phyloP scores from a whole-genome alignment of 2,329 filamentous ascomycete species.

The Fusarium pseudograminearum region DNA sequence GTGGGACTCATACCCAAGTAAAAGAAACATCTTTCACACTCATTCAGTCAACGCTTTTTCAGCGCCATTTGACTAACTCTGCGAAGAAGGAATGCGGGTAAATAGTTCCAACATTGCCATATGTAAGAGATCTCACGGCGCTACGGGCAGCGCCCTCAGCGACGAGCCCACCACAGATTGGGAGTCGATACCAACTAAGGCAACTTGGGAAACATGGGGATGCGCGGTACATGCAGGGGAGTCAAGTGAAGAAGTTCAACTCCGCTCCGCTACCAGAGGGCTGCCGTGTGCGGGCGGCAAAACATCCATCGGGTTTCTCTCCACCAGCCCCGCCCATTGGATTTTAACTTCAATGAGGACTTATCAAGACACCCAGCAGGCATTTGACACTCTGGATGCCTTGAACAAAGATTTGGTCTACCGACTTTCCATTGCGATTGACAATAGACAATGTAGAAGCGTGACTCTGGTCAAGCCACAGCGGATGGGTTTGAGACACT shows the following conservation, averaged over 20 bases:
- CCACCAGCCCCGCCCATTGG: constrained; percentile 33
- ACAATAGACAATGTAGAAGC: constrained; percentile 18
- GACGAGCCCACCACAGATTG: constrained; percentile 34
- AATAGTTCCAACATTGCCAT: constrained; percentile 32
- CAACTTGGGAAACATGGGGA: constrained; percentile 28
- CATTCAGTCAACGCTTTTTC: not conserved
- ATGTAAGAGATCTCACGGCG: constrained; percentile 24
- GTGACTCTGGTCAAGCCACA: constrained; percentile 35
- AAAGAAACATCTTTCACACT: not conserved
- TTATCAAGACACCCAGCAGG: not conserved
- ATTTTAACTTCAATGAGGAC: constrained; percentile 22
- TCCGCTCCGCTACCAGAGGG: constrained; percentile 18
- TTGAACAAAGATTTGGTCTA: not conserved
- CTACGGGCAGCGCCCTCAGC: constrained; percentile 46
- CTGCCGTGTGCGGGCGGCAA: constrained; percentile 39
- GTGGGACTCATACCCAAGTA: not conserved
- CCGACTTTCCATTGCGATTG: constrained; percentile 1
- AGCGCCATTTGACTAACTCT: not conserved
- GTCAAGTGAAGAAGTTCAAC: constrained; percentile 29
- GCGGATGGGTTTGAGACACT: constrained; percentile 34
- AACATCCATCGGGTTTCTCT: constrained; percentile 13
- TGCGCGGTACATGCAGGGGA: constrained; percentile 17
- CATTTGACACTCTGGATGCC: not conserved
- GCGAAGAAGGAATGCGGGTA: constrained; percentile 40
- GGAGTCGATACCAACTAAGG: constrained; percentile 30